These are phyloP conservation scores for Pseudogymnoascus sp. DNA, from an alignment of 2,329 filamentous ascomycete genomes.

Conservation along the genomic window DNA sequence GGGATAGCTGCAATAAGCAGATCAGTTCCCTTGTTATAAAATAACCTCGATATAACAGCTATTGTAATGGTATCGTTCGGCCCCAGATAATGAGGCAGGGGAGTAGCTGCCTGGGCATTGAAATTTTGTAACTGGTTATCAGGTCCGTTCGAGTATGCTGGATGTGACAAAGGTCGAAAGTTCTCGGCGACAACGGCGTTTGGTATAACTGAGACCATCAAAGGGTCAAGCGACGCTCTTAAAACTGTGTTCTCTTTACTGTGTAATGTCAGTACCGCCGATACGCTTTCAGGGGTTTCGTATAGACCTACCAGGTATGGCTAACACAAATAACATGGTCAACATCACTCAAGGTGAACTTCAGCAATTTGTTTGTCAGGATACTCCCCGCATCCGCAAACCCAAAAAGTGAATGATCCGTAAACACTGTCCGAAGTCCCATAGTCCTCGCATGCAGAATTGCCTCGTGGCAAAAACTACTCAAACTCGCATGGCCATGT, in stretches of 20 bases:
- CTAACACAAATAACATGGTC: conserved; percentile 98
- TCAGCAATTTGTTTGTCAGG: conserved; percentile 91
- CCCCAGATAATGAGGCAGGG: conserved; percentile 60
- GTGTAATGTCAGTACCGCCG: conserved; percentile 19
- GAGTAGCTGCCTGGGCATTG: conserved; percentile 32
- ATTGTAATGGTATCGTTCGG: conserved; percentile 88
- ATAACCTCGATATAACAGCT: conserved; percentile 91
- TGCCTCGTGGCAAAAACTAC: conserved; percentile 87
- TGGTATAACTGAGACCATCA: conserved; percentile 96
- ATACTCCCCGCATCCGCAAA: conserved; percentile 96
- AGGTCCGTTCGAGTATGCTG: conserved; percentile 30
- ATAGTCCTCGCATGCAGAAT: conserved; percentile 93
- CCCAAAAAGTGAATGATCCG: conserved; percentile 93
- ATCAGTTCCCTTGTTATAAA: conserved; percentile 98
- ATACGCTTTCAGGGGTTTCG: neutral
- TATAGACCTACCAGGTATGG: conserved; percentile 71
- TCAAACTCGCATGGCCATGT: conserved; percentile 91
- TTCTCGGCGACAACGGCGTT: conserved; percentile 97
- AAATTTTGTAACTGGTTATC: conserved; percentile 29
- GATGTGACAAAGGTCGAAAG: conserved; percentile 64
- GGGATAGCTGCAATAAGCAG: conserved; percentile 94
- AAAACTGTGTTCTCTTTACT: conserved; percentile 98
- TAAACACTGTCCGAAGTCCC: conserved; percentile 92
- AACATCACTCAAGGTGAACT: conserved; percentile 92
- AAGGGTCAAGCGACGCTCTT: conserved; percentile 83